Evolutionary conservation across 805 yeast genomes (phyloP).

Genomic region (Pichia occidentalis): DNA sequence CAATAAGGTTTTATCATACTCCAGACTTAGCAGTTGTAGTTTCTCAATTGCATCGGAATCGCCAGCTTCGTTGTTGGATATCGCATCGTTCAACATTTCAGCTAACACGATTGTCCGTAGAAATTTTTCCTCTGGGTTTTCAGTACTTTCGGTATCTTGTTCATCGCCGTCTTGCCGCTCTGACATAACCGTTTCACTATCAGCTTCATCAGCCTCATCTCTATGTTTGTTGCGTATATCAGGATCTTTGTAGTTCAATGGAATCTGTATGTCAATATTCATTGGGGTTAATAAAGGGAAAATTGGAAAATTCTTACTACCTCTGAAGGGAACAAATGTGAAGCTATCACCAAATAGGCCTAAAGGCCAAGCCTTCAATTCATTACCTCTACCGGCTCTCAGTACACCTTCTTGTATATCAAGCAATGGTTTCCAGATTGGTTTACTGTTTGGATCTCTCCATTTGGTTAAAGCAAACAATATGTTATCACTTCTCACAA

Average conservation of each 20-base stretch:
- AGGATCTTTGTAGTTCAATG: constrained; percentile 35
- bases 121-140: constrained; percentile 55
- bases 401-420: constrained; percentile 49
- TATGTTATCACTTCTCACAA: constrained; percentile 73
- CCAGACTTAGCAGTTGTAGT: constrained; percentile 44
- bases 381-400: constrained; percentile 48
- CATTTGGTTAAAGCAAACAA: constrained; percentile 68
- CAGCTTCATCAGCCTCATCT: constrained; percentile 14
- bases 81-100: constrained; percentile 53
- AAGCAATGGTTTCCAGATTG: constrained; percentile 82
- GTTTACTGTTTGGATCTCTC: constrained; percentile 61
- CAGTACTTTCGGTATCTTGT: constrained; percentile 23
- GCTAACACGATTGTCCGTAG: constrained; percentile 56
- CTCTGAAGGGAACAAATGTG: constrained; percentile 69
- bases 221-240: constrained; percentile 16
- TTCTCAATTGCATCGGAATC: constrained; percentile 39
- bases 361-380: constrained; percentile 80
- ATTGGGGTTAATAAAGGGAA: constrained; percentile 83
- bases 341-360: constrained; percentile 67
- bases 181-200: no score
- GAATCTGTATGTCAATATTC: constrained; percentile 65
- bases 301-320: constrained; percentile 57
- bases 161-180: constrained; percentile 26
- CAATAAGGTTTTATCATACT: constrained; percentile 71
- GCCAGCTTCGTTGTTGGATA: constrained; percentile 33